Evolutionary conservation across 2,329 filamentous ascomycete genomes (phyloP).

Genomic region (Lasiodiplodia citricola): DNA sequence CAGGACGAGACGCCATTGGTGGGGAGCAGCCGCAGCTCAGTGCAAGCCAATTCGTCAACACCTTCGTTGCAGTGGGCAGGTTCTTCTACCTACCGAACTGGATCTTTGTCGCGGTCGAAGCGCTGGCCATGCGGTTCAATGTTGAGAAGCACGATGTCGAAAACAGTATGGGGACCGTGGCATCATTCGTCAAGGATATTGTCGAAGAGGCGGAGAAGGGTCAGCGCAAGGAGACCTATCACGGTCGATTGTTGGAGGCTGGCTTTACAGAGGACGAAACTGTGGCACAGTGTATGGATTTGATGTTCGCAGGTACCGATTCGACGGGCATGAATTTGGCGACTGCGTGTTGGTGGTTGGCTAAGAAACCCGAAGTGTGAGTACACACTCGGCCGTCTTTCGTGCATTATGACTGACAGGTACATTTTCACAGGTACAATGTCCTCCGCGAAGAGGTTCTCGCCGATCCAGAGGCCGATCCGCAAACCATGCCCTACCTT

Average conservation of each 20-base stretch:
- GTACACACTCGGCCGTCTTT: constrained; percentile 9
- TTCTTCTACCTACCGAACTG: constrained; percentile 59
- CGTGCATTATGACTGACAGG: neutral
- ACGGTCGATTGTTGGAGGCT: constrained; percentile 53
- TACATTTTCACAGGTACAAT: constrained; percentile 36
- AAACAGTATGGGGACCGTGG: constrained; percentile 47
- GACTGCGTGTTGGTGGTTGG: constrained; percentile 54
- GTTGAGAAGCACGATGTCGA: constrained; percentile 40
- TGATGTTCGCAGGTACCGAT: constrained; percentile 45
- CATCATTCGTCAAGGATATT: constrained; percentile 50
- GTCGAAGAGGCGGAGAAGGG: constrained; percentile 37
- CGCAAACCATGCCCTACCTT: constrained; percentile 38
- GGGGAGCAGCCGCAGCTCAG: constrained; percentile 50
- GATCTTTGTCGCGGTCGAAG: constrained; percentile 49
- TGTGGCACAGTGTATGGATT: constrained; percentile 59
- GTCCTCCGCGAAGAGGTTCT: constrained; percentile 44
- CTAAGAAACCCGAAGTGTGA: constrained; percentile 50
- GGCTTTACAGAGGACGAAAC: constrained; percentile 53
- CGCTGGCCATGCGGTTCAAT: constrained; percentile 42
- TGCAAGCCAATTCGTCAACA: constrained; percentile 35
- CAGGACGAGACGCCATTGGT: neutral
- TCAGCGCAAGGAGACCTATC: constrained; percentile 51
- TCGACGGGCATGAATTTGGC: constrained; percentile 58
- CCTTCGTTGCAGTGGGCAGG: constrained; percentile 42
- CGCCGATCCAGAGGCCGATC: constrained; percentile 30